Conservation (phyloP, 176 grass and related monocot species). For the Musa troglodytarum region DNA sequence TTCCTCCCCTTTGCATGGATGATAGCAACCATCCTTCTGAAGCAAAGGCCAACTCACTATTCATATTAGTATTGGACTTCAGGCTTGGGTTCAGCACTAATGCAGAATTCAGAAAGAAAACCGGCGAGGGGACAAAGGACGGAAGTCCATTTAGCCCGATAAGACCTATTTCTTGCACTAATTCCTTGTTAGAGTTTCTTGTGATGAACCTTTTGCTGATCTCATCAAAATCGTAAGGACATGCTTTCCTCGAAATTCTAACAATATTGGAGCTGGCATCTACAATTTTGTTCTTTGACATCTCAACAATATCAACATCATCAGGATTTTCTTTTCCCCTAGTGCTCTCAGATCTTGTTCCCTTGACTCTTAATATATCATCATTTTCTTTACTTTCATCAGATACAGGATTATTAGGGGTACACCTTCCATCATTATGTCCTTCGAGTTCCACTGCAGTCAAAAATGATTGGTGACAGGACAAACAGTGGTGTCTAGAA, state of each 20-base stretch:
- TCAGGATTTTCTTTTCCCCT: slow-evolving; percentile 42
- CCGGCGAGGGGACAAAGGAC: slow-evolving; percentile 55
- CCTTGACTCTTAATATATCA: slow-evolving; percentile 47
- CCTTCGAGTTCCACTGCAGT: slow-evolving; percentile 49
- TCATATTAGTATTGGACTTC: slow-evolving; percentile 27
- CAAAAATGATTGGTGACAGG: slow-evolving; percentile 66
- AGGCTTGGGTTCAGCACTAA: slow-evolving; percentile 33
- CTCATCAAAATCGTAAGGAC: slow-evolving; percentile 71
- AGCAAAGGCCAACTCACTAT: slow-evolving; percentile 32
- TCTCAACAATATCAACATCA: slow-evolving; percentile 17
- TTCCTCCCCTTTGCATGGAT: slow-evolving; percentile 23
- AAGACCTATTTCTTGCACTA: slow-evolving; percentile 70
- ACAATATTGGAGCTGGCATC: slow-evolving; percentile 1
- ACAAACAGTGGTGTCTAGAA: slow-evolving; percentile 71
- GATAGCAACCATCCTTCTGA: slow-evolving; percentile 31
- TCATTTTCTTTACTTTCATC: slow-evolving; percentile 37
- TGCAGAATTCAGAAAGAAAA: slow-evolving; percentile 55
- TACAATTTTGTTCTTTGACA: slow-evolving; percentile 28
- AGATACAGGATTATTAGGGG: slow-evolving; percentile 16
- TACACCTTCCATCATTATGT: slow-evolving; percentile 73
- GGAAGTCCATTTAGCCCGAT: slow-evolving; percentile 64
- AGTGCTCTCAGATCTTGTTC: slow-evolving; percentile 30
- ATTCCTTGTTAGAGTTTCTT: slow-evolving; percentile 75
- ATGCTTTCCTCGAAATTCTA: slow-evolving; percentile 30
- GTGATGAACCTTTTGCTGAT: slow-evolving; percentile 66